These are phyloP conservation scores for Gnomoniopsis sp. DNA, from an alignment of 2,329 filamentous ascomycete species.

Conservation along the genomic window DNA sequence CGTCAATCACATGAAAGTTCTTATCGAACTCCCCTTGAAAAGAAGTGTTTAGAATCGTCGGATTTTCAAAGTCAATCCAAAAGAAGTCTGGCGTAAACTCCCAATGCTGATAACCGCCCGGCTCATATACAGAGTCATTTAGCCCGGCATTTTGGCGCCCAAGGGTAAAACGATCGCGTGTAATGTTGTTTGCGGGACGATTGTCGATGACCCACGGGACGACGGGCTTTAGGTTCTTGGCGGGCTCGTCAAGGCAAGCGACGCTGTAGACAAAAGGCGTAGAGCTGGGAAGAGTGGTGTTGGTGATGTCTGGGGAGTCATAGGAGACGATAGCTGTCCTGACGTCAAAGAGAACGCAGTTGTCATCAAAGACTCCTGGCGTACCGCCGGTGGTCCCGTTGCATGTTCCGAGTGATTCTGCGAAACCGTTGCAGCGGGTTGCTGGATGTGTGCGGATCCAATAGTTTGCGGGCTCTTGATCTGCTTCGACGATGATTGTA, in stretches of 20 bases:
- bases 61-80: neutral
- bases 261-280: neutral
- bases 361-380: neutral
- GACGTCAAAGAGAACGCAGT: neutral
- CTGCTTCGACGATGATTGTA: constrained; percentile 36
- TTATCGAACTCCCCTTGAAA: neutral
- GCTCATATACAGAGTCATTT: neutral
- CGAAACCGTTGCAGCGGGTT: constrained; percentile 15
- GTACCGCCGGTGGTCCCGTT: neutral
- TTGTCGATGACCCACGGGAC: constrained; percentile 16
- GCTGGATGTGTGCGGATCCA: constrained; percentile 24
- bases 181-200: constrained; percentile 15
- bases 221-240: constrained; percentile 10
- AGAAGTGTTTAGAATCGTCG: neutral
- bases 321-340: neutral
- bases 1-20: neutral
- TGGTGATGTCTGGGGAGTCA: neutral
- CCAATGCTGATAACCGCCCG: constrained; percentile 1
- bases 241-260: constrained; percentile 1
- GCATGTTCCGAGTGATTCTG: neutral
- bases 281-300: neutral
- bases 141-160: neutral
- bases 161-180: neutral
- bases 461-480: constrained; percentile 20
- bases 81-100: neutral